Evolutionary conservation across 257 asterid genomes (phyloP).

Genomic region (Nicotiana paniculata): DNA sequence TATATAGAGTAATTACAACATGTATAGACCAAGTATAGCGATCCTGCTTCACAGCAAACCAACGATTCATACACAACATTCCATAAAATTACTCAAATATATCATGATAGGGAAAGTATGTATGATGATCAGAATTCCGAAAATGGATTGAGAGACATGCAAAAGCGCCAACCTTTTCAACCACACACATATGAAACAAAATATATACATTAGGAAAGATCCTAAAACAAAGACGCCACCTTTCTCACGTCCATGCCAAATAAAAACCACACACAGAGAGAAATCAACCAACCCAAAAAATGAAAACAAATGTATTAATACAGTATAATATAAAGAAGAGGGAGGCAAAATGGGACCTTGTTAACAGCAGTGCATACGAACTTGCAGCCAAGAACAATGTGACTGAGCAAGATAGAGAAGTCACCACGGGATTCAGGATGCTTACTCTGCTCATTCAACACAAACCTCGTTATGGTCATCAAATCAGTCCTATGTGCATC

Average conservation of each 20-base stretch:
- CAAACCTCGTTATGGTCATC: slow-evolving; percentile 90
- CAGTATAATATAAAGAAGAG: not conserved
- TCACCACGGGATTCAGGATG: slow-evolving; percentile 86
- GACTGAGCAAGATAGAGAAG: slow-evolving; percentile 73
- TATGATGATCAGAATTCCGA: too few relatives aligned
- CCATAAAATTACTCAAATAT: not conserved
- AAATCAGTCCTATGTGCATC: slow-evolving; percentile 88
- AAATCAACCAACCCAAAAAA: not conserved
- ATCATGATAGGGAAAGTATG: too few relatives aligned
- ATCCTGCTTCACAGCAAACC: too few relatives aligned
- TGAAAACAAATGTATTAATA: not conserved
- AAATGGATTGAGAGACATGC: not conserved
- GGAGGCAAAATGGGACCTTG: slow-evolving; percentile 37
- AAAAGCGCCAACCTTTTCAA: not conserved
- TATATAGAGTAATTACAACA: too few relatives aligned
- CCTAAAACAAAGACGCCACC: not conserved
- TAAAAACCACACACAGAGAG: not conserved
- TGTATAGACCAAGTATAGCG: too few relatives aligned
- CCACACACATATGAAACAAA: not conserved
- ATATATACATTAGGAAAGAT: not conserved
- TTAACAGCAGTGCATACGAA: slow-evolving; percentile 81
- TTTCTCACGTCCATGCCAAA: not conserved
- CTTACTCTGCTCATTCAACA: slow-evolving; percentile 84
- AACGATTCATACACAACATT: not conserved
- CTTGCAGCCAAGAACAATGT: slow-evolving; percentile 93